Base-by-base conservation (phyloP, 2,329 filamentous ascomycete species). In the Clarireedia paspali region DNA sequence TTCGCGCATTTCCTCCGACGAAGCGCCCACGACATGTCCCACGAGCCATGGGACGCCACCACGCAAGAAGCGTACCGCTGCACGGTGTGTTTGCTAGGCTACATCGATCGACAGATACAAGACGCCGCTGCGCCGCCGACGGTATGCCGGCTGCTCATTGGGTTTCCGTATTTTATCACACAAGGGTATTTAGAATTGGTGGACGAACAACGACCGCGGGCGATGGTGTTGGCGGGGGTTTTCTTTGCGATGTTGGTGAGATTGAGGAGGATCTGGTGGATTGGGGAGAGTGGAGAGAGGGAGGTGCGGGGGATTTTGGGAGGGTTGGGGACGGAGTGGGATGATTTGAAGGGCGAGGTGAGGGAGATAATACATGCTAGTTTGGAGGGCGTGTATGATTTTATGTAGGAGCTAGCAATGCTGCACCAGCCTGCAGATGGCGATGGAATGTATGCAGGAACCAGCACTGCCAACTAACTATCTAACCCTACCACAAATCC, bases 181-280 rank as follows among this genome's bases (percentile, higher is more conserved):
- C 38, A 49, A 30, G 36, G 24, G 4, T 61, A 58, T 23, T 52
- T 60, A 17, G 55, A 58, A 20, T 30, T 59, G 20, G 58, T 62
- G 5, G 48, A 51, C 12, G 46, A 58, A 24, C n/a, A n/a, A 24
- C 42, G 49, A 46, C 58, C 59, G 1, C 39, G 60, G 23, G 60
- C 60, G 9, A 34, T 62, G 39, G 42, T 59, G 10, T 27, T 60
- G n/a, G 49, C 60, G 49, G 63, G 67, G 2, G 63, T 68, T 55
- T 69, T 66, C 61, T 60, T 70, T 55, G 66, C 68, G 1, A 50
- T 70, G 6, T 59, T 70, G 12, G 62, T 66, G 47, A 57, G 66
- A 20, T 24, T 67, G 15, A 65, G 63, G 46, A 66, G 64, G 6
- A 60, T 68, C 12, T 70, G 68, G 68, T 69, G 67, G 68, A 63